Conservation (phyloP, 345 rosid species). For the Ceriops tagal region DNA sequence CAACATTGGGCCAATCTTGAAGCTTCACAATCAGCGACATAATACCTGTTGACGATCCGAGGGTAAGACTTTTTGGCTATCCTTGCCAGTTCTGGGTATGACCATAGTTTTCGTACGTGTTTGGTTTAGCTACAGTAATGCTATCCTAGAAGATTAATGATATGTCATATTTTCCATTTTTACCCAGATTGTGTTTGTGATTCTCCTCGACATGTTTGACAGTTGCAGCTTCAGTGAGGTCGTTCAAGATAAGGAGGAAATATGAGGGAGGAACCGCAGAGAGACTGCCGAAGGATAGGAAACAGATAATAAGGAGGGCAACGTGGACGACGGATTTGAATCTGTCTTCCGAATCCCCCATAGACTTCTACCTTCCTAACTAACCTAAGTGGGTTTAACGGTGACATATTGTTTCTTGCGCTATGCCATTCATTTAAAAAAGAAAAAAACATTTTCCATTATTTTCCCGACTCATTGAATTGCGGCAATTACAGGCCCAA, state of each 20-base stretch:
- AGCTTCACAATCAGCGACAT: not conserved
- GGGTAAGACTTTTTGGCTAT: not conserved
- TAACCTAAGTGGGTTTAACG: too few relatives aligned
- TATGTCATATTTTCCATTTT: not conserved
- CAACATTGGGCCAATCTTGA: not conserved
- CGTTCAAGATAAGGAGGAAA: not conserved
- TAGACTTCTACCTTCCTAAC: too few relatives aligned
- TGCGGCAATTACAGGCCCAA: too few relatives aligned
- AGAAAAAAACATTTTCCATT: too few relatives aligned
- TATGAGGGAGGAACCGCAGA: not conserved
- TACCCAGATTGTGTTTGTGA: not conserved
- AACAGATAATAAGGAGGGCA: not conserved
- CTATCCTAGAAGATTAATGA: not conserved
- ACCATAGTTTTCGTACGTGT: too few relatives aligned
- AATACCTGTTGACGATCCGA: not conserved
- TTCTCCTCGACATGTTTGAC: not conserved
- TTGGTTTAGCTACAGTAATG: too few relatives aligned
- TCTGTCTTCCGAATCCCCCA: too few relatives aligned
- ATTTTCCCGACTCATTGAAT: too few relatives aligned
- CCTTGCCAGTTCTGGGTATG: not conserved
- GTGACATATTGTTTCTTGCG: too few relatives aligned
- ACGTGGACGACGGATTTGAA: too few relatives aligned
- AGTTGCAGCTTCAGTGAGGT: conserved; percentile 21
- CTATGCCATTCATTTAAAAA: too few relatives aligned
- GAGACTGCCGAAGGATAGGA: not conserved